These are phyloP conservation scores for Leptoxyphium fumago DNA, from an alignment of 2,329 filamentous ascomycete species.

Conservation along the genomic window DNA sequence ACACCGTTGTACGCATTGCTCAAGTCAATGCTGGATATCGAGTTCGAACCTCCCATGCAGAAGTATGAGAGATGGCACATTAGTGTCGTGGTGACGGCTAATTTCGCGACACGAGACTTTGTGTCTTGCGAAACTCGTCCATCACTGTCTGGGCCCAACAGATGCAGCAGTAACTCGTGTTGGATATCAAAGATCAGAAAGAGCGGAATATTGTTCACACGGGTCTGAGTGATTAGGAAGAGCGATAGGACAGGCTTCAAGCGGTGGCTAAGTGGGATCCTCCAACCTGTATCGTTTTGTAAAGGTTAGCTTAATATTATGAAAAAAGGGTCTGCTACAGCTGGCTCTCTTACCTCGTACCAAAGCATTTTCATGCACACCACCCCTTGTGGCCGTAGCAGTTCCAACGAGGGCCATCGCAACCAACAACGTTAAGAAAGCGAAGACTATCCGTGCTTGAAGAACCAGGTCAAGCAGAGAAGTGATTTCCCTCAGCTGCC, in stretches of 20 bases:
- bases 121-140: not conserved
- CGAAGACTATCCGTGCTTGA: slow-evolving; percentile 24
- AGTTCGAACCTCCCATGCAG: slow-evolving; percentile 77
- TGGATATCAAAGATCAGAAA: slow-evolving; percentile 60
- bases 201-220: slow-evolving; percentile 71
- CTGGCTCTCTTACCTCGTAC: slow-evolving; percentile 1
- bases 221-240: slow-evolving; percentile 74
- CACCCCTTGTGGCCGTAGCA: slow-evolving; percentile 2
- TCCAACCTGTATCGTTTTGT: slow-evolving; percentile 2
- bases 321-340: slow-evolving; percentile 1
- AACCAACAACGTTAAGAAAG: slow-evolving; percentile 17
- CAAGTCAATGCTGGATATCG: slow-evolving; percentile 88
- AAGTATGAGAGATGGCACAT: slow-evolving; percentile 79
- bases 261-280: slow-evolving; percentile 14
- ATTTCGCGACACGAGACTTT: slow-evolving; percentile 28
- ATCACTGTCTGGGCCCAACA: slow-evolving; percentile 3
- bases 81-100: slow-evolving; percentile 57
- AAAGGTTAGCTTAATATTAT: not conserved
- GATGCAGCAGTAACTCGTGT: slow-evolving; percentile 16
- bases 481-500: slow-evolving; percentile 13
- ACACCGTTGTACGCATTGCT: slow-evolving; percentile 93
- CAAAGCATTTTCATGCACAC: not conserved
- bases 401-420: slow-evolving; percentile 16
- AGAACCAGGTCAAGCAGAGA: slow-evolving; percentile 17
- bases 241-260: slow-evolving; percentile 57